phyloP scores from a whole-genome alignment of 2,329 filamentous ascomycete species.

The Lecanosticta acicola region DNA sequence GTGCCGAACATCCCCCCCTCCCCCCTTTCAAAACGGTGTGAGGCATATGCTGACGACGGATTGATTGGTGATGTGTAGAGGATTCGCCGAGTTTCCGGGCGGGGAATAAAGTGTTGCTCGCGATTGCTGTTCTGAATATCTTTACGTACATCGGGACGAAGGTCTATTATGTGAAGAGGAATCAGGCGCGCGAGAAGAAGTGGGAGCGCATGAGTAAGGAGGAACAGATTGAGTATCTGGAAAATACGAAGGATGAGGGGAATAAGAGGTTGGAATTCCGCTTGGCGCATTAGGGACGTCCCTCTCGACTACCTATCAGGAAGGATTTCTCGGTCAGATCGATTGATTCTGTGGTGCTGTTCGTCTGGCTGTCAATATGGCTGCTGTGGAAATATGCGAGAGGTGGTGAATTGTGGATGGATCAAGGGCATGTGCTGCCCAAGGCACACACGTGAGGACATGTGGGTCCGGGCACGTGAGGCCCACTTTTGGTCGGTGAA shows the following conservation, averaged over 20 bases:
- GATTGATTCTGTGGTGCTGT: too few species aligned
- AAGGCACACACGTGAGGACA: too few species aligned
- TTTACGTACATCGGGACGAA: slow-evolving; percentile 48
- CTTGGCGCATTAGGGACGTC: background rate
- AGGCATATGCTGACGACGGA: slow-evolving; percentile 51
- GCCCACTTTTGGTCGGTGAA: background rate
- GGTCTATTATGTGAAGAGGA: slow-evolving; percentile 41
- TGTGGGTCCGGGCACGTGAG: too few species aligned
- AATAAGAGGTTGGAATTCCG: slow-evolving; percentile 31
- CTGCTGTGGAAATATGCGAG: background rate
- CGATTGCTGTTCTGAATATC: slow-evolving; percentile 47
- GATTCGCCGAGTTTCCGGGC: slow-evolving; percentile 51
- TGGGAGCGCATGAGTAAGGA: slow-evolving; percentile 48
- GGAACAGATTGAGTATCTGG: slow-evolving; percentile 47
- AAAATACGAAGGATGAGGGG: slow-evolving; percentile 34
- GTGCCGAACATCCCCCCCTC: too few species aligned
- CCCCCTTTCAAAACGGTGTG: slow-evolving; percentile 48
- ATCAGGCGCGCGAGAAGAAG: slow-evolving; percentile 25
- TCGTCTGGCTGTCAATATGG: background rate
- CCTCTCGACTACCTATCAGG: too few species aligned
- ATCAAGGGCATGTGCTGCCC: background rate
- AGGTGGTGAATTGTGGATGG: background rate
- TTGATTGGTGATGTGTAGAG: slow-evolving; percentile 47
- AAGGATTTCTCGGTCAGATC: too few species aligned
- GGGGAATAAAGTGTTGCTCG: slow-evolving; percentile 51